Evolutionary conservation across 805 yeast species (phyloP).

Genomic region (Spathaspora arborariae): DNA sequence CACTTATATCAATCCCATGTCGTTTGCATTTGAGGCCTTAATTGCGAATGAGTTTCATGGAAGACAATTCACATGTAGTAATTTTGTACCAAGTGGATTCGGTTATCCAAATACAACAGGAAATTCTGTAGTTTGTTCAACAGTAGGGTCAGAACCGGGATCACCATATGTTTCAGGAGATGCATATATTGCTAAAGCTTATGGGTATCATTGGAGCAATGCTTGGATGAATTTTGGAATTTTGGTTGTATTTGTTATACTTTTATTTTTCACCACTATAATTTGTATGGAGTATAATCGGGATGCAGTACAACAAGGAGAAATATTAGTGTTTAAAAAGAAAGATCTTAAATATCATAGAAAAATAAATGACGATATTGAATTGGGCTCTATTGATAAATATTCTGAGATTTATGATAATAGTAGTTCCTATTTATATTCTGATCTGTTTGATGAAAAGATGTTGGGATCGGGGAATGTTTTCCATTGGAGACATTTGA

Average conservation of each 20-base stretch:
- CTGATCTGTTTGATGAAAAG: background rate
- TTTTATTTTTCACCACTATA: slow-evolving; percentile 54
- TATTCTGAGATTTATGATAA: background rate
- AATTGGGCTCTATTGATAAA: background rate
- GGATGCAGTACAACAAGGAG: slow-evolving; percentile 70
- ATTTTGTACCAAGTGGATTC: slow-evolving; percentile 44
- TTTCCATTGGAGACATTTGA: slow-evolving; percentile 76
- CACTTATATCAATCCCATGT: slow-evolving; percentile 55
- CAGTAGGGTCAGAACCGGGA: slow-evolving; percentile 23
- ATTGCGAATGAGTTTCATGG: slow-evolving; percentile 56
- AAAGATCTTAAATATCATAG: slow-evolving; percentile 46
- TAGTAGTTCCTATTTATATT: background rate
- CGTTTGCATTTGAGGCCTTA: slow-evolving; percentile 54
- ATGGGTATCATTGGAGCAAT: slow-evolving; percentile 41
- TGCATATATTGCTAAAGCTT: slow-evolving; percentile 35
- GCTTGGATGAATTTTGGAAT: slow-evolving; percentile 69
- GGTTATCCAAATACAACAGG: slow-evolving; percentile 21
- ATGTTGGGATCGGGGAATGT: slow-evolving; percentile 27
- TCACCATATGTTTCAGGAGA: slow-evolving; percentile 19
- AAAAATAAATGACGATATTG: slow-evolving; percentile 15
- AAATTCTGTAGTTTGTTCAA: slow-evolving; percentile 17
- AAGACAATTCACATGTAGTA: slow-evolving; percentile 42
- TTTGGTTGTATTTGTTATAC: slow-evolving; percentile 47
- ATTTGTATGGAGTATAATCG: slow-evolving; percentile 52
- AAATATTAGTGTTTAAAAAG: slow-evolving; percentile 56